phyloP scores from a whole-genome alignment of 2,329 filamentous ascomycete genomes.

The Lachnellula occidentalis region DNA sequence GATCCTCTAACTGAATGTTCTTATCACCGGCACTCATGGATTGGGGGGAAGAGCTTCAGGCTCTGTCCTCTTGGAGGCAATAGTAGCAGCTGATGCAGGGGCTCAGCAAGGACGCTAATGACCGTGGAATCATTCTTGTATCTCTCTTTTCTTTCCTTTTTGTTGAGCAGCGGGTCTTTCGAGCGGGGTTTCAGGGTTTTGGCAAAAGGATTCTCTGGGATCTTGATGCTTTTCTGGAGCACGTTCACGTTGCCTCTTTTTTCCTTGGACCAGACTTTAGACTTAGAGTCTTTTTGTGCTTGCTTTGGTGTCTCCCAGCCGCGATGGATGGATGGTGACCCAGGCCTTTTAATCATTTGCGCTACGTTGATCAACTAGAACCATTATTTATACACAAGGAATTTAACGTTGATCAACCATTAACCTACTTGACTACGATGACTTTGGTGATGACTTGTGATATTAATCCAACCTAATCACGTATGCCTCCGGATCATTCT shows the following conservation, averaged over 20 bases:
- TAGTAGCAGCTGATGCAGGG: constrained; percentile 27
- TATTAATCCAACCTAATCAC: too few relatives aligned
- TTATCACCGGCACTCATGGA: constrained; percentile 30
- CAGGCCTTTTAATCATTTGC: constrained; percentile 5
- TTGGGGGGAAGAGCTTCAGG: constrained; percentile 27
- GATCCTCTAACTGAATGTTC: constrained; percentile 19
- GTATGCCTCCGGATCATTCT: too few relatives aligned
- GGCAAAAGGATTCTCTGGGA: constrained; percentile 1
- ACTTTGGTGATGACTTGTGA: too few relatives aligned
- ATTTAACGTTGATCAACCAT: too few relatives aligned
- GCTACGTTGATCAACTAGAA: too few relatives aligned
- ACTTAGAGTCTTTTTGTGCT: neutral
- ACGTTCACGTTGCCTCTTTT: neutral
- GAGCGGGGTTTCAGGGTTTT: neutral
- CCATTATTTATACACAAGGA: too few relatives aligned
- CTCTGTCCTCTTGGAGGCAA: constrained; percentile 24
- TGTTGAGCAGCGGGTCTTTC: neutral
- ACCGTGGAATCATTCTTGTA: constrained; percentile 23
- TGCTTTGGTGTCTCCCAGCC: constrained; percentile 28
- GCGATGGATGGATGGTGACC: constrained; percentile 25
- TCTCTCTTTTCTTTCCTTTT: constrained; percentile 7
- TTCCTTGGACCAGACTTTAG: constrained; percentile 1
- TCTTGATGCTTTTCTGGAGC: constrained; percentile 1
- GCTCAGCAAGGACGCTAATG: constrained; percentile 27
- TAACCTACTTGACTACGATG: too few relatives aligned